Conservation (phyloP, 106 monocot genomes). For the Hemerocallis citrina region DNA sequence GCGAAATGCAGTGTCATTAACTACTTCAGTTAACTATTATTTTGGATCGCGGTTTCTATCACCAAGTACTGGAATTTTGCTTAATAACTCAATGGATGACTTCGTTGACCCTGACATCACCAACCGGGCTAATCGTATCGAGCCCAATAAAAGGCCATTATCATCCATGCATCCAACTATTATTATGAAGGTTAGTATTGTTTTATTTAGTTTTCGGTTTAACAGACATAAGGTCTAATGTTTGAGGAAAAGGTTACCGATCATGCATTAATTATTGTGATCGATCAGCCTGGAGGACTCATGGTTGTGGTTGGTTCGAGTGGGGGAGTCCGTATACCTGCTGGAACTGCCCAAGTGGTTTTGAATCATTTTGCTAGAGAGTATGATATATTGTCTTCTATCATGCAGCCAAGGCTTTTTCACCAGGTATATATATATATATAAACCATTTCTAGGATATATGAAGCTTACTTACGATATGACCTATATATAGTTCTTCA, state of each 20-base stretch:
- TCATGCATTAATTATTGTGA: slow-evolving; percentile 1
- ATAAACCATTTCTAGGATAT: too few species aligned
- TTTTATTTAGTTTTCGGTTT: not conserved
- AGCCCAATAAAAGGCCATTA: slow-evolving; percentile 59
- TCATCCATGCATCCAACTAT: slow-evolving; percentile 80
- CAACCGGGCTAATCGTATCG: slow-evolving; percentile 26
- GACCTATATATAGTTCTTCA: too few species aligned
- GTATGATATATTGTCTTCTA: slow-evolving; percentile 60
- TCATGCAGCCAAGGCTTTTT: slow-evolving; percentile 47
- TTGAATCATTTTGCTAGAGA: slow-evolving; percentile 58
- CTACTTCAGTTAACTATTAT: slow-evolving; percentile 53
- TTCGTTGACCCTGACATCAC: slow-evolving; percentile 47
- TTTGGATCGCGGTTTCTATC: slow-evolving; percentile 60
- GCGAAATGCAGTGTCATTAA: slow-evolving; percentile 77
- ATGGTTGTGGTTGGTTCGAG: slow-evolving; percentile 62
- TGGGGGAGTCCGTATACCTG: slow-evolving; percentile 57
- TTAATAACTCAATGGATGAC: slow-evolving; percentile 93
- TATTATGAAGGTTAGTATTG: slow-evolving; percentile 42
- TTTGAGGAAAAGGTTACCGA: not conserved
- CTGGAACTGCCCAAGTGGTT: slow-evolving; percentile 53
- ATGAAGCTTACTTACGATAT: too few species aligned
- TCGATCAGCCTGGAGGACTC: slow-evolving; percentile 49
- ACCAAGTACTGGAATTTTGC: slow-evolving; percentile 59
- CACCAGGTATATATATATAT: too few species aligned
- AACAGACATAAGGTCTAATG: not conserved